A percentile compares a stretch with the other conserved stretches of the same genome.
These are phyloP conservation scores for Cyberlindnera maclurae DNA, from an alignment of 805 yeast genomes.

Conservation along the genomic window DNA sequence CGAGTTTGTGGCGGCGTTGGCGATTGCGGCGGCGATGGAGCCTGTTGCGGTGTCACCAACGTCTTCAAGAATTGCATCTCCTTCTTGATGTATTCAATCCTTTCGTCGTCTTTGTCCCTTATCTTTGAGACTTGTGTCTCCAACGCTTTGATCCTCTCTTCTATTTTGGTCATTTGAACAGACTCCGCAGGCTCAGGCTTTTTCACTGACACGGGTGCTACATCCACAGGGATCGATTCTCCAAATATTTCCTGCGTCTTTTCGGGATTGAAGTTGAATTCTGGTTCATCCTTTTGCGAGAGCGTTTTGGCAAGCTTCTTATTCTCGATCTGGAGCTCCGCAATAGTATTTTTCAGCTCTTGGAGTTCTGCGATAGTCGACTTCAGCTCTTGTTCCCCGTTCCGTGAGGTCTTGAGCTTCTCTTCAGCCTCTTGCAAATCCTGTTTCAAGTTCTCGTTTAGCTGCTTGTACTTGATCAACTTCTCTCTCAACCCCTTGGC, in stretches of 20 bases:
- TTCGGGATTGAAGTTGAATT: constrained; percentile 10
- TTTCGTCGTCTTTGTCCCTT: constrained; percentile 8
- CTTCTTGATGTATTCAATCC: constrained; percentile 13
- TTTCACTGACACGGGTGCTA: too few relatives aligned
- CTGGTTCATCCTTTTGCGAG: background rate
- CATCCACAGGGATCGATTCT: background rate
- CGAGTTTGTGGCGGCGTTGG: background rate
- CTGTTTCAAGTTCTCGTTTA: constrained; percentile 21
- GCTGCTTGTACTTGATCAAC: constrained; percentile 28
- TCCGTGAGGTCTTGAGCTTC: constrained; percentile 2
- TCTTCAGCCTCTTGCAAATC: constrained; percentile 8
- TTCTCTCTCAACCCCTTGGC: constrained; percentile 29
- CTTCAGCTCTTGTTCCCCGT: constrained; percentile 5
- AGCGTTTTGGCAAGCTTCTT: constrained; percentile 19
- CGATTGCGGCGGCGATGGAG: background rate
- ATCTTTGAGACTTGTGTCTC: constrained; percentile 1
- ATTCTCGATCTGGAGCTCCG: constrained; percentile 15
- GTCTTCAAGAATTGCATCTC: constrained; percentile 19
- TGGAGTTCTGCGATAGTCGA: too few relatives aligned
- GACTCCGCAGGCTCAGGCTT: background rate
- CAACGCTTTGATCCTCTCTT: constrained; percentile 10
- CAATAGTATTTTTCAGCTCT: constrained; percentile 10
- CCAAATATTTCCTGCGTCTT: constrained; percentile 14
- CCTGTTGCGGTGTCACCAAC: constrained; percentile 3
- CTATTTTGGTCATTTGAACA: constrained; percentile 2